Percentiles rank a stretch among this genome's conserved stretches.
These are phyloP conservation scores for Rhizophora mangle DNA, from an alignment of 345 rosid genomes.

Conservation along the genomic window DNA sequence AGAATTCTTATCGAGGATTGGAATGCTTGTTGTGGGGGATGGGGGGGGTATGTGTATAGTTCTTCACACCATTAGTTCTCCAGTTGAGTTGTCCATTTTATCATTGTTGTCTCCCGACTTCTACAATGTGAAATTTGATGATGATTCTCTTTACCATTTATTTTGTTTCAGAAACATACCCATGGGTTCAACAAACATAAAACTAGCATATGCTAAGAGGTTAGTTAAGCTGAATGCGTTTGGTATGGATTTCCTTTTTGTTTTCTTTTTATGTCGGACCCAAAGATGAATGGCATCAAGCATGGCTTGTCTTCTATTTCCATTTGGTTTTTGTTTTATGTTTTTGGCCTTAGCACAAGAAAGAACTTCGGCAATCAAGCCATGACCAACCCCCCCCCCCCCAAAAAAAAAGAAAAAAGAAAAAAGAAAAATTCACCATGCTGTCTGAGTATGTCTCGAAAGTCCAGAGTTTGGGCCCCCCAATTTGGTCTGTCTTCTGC, in stretches of 20 bases:
- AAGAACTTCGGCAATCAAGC: too few relatives aligned
- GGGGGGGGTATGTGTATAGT: constrained; percentile 47
- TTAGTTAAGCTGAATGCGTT: not conserved
- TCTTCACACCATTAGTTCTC: constrained; percentile 16
- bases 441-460: not conserved
- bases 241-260: not conserved
- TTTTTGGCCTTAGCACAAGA: not conserved
- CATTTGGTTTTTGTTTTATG: not conserved
- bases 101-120: constrained; percentile 23
- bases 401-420: not conserved
- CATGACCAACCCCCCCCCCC: too few relatives aligned
- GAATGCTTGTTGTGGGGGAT: constrained; percentile 17
- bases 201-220: not conserved
- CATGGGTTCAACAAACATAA: constrained; percentile 30
- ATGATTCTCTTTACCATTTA: constrained; percentile 19
- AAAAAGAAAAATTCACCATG: not conserved
- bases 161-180: constrained; percentile 5
- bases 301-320: not conserved
- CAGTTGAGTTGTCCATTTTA: constrained; percentile 18
- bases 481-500: not conserved
- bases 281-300: constrained; percentile 7
- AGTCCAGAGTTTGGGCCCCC: constrained; percentile 7
- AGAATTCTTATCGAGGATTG: constrained; percentile 22
- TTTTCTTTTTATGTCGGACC: not conserved
- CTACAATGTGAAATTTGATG: constrained; percentile 31